Evolutionary conservation across 495 filamentous ascomycete species (phyloP), one percentile per base, ranked within the genome.

Genomic region (Hypomontagnella submonticulosa): DNA sequence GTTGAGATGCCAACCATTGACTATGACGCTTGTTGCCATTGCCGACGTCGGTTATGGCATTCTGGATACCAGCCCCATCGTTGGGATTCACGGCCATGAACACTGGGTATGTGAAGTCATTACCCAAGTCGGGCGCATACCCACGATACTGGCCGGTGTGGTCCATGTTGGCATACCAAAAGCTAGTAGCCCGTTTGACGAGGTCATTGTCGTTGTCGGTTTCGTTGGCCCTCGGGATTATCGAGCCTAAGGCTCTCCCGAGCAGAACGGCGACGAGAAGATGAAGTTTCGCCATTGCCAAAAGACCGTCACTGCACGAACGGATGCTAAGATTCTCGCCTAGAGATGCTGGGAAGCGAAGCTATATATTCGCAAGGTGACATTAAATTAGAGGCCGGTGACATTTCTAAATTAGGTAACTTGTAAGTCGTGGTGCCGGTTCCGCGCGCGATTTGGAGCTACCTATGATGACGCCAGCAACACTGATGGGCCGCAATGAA

Each of bases 1-100:
- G 78, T 61, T 79, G 77, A n/a, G 71, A 76, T n/a, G 78, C 75
- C 36, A 80, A 54, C 76, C 76, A 80, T 42, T 70, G 19, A 4
- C 61, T 52, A 36, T 80, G 51, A 12, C 78, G 66, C 5, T 30
- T 61, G 16, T 61, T 70, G 6, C 76, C 76, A 32, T 59, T 73
- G 41, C 61, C 75, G 37, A 46, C 71, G 27, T 72, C 71, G 23
- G 69, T 71, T 27, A 76, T 74, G 6, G 71, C 70, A 15, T 70
- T 68, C 44, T 77, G 72, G 38, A 79, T 76, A 1, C 69, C 70
- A 9, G 76, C 71, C 3, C 76, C 74, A 27, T 78, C 74, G 9
- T 76, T 77, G 0, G 77, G 57, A 0, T n/a, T 57, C 0, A 79
- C 74, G 0, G 69, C 70, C 48, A 67, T 73, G 43, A 65, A 79